phyloP scores from a whole-genome alignment of 495 filamentous ascomycete genomes.

The Pseudoneurospora amorphoporcata region DNA sequence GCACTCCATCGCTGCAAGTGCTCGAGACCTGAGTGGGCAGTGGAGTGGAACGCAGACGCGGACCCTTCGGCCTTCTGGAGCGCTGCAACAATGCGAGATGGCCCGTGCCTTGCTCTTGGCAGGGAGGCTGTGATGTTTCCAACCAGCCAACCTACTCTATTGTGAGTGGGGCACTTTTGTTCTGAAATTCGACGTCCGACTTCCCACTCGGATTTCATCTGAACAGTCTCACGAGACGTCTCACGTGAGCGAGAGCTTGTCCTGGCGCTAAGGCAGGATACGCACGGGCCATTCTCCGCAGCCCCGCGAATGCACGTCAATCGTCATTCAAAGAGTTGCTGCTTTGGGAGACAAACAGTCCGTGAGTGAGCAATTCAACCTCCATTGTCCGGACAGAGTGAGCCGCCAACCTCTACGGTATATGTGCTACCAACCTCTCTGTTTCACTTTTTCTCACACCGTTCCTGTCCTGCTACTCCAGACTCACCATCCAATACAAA shows the following conservation, averaged over 20 bases:
- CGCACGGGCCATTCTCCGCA: neutral
- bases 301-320: neutral
- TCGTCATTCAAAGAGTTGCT: neutral
- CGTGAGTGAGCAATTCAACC: neutral
- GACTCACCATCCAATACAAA: neutral
- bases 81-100: constrained; percentile 2
- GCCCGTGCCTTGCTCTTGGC: constrained; percentile 21
- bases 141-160: neutral
- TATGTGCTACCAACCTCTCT: neutral
- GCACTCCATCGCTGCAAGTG: neutral
- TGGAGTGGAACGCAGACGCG: constrained; percentile 12
- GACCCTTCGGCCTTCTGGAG: constrained; percentile 18
- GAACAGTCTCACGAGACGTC: neutral
- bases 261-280: neutral
- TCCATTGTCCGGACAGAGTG: neutral
- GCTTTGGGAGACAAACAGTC: neutral
- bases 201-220: neutral
- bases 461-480: neutral
- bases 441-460: neutral
- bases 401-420: neutral
- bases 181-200: neutral
- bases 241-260: neutral
- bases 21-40: neutral
- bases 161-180: neutral
- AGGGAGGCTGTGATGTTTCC: constrained; percentile 15